phyloP scores from a whole-genome alignment of 371 early-diverging fungal species.

The Lichtheimia corymbifera region DNA sequence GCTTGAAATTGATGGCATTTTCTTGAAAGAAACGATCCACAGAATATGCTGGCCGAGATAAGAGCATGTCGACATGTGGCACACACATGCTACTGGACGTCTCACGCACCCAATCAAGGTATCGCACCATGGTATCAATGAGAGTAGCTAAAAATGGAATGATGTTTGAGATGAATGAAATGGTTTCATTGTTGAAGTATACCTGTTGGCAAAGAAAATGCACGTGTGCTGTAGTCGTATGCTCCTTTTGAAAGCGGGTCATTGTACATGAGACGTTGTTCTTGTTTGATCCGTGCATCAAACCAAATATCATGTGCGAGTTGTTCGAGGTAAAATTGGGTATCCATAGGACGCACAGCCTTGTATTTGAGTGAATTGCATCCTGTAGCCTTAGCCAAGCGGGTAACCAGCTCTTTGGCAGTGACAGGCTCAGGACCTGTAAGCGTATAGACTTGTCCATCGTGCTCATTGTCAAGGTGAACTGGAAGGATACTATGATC shows the following conservation, averaged over 20 bases:
- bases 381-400: slow-evolving; percentile 27
- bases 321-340: slow-evolving; percentile 26
- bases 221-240: slow-evolving; percentile 20
- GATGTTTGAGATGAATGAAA: slow-evolving; percentile 7
- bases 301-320: slow-evolving; percentile 40
- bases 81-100: slow-evolving; percentile 33
- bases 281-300: slow-evolving; percentile 43
- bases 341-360: slow-evolving; percentile 35
- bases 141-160: slow-evolving; percentile 24
- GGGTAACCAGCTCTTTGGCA: slow-evolving; percentile 23
- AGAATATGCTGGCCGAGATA: slow-evolving; percentile 19
- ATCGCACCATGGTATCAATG: slow-evolving; percentile 31
- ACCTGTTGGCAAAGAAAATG: slow-evolving; percentile 32
- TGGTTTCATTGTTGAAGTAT: background rate
- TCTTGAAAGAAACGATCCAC: slow-evolving; percentile 34
- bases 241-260: slow-evolving; percentile 15
- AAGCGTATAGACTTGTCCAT: slow-evolving; percentile 38
- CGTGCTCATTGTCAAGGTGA: slow-evolving; percentile 24
- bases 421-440: slow-evolving; percentile 36
- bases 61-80: slow-evolving; percentile 30
- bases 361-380: slow-evolving; percentile 20
- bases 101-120: slow-evolving; percentile 42
- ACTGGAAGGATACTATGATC: background rate
- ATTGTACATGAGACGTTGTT: slow-evolving; percentile 24
- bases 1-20: slow-evolving; percentile 23